These are phyloP conservation scores for Kuraishia borneana DNA, from an alignment of 805 yeast species.

Conservation along the genomic window DNA sequence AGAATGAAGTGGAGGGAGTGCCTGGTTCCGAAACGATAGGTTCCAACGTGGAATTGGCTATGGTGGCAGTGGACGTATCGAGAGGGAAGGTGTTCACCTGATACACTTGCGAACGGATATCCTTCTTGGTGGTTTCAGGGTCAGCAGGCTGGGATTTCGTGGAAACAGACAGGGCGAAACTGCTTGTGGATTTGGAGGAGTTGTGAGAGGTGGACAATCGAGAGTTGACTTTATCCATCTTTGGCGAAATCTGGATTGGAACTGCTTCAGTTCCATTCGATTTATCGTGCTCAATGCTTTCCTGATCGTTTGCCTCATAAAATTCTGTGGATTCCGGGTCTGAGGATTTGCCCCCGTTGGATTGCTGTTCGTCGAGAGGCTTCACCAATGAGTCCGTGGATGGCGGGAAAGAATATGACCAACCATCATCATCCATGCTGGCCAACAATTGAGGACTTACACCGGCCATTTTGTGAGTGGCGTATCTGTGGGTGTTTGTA, in stretches of 20 bases:
- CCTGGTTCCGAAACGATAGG: not conserved
- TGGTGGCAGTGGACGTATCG: not conserved
- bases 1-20: constrained; percentile 5
- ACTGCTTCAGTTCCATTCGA: no score
- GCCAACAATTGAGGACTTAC: no score
- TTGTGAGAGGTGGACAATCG: not conserved
- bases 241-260: no score
- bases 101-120: constrained; percentile 25
- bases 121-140: constrained; percentile 40
- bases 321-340: no score
- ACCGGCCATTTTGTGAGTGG: no score
- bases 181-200: constrained; percentile 1
- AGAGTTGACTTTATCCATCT: no score
- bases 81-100: not conserved
- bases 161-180: constrained; percentile 2
- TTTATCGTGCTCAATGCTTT: no score
- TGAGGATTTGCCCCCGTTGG: no score
- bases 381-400: constrained; percentile 8
- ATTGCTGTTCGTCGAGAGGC: no score
- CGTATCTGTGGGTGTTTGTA: no score
- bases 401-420: constrained; percentile 9
- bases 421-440: constrained; percentile 7
- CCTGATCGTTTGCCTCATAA: no score
- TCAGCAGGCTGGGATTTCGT: constrained; percentile 35
- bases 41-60: no score